Evolutionary conservation across 805 yeast genomes (phyloP).

Genomic region (Kuraishia ogatae): DNA sequence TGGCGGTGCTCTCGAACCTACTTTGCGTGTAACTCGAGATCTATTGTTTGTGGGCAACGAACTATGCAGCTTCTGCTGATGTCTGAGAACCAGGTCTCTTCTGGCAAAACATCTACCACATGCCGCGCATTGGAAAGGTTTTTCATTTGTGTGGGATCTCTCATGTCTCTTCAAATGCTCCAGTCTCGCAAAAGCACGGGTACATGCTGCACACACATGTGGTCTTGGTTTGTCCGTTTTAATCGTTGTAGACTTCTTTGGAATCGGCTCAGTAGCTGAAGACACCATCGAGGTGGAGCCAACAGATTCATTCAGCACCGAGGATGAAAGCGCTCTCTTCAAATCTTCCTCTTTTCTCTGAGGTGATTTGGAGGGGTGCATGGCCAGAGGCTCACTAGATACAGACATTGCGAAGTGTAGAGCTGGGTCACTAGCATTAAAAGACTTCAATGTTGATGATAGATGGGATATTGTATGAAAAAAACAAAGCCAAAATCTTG

Average conservation of each 20-base stretch:
- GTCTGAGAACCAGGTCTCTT: constrained; percentile 79
- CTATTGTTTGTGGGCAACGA: constrained; percentile 31
- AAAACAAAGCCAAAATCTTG: too few relatives aligned
- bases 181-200: constrained; percentile 90
- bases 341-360: background rate
- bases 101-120: constrained; percentile 96
- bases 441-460: too few relatives aligned
- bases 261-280: constrained; percentile 47
- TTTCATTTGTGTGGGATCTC: constrained; percentile 90
- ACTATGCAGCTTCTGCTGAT: constrained; percentile 87
- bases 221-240: constrained; percentile 94
- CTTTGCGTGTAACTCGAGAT: constrained; percentile 24
- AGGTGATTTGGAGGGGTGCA: background rate
- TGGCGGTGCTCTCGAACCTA: constrained; percentile 11
- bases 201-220: constrained; percentile 81
- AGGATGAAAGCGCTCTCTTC: background rate
- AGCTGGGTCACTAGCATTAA: background rate
- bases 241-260: constrained; percentile 74
- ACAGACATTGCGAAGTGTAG: background rate
- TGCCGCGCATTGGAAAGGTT: constrained; percentile 92
- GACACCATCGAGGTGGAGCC: background rate
- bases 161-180: constrained; percentile 94
- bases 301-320: background rate
- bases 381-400: background rate
- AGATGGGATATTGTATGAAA: background rate